Evolutionary conservation across 257 asterid species (phyloP).

Genomic region (Scutellaria galericulata): DNA sequence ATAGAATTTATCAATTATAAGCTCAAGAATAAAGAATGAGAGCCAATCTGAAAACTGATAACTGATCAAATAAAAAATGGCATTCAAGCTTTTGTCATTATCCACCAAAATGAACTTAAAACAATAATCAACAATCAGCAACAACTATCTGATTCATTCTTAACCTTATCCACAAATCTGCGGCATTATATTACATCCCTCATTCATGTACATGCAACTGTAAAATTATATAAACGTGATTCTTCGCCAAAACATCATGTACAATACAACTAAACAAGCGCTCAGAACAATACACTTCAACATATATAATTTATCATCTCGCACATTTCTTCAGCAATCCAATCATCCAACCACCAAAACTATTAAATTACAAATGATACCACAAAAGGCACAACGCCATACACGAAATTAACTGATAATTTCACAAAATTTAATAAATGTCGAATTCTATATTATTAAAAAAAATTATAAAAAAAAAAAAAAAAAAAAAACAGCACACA

Average conservation of each 20-base stretch:
- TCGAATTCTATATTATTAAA: background rate
- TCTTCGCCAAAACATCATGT: conserved; percentile 14
- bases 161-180: conserved; percentile 26
- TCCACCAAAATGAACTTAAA: conserved; percentile 13
- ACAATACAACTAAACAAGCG: conserved; percentile 14
- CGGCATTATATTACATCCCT: background rate
- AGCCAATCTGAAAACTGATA: background rate
- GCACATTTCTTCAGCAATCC: conserved; percentile 11
- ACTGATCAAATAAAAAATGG: background rate
- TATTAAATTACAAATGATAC: background rate
- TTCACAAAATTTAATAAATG: background rate
- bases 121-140: background rate
- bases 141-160: background rate
- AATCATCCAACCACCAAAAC: conserved; percentile 22
- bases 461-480: background rate
- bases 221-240: background rate
- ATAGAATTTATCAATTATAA: conserved; percentile 2
- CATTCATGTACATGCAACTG: no score
- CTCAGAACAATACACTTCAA: background rate
- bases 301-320: conserved; percentile 20
- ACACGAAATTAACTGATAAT: background rate
- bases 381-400: background rate
- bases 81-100: background rate
- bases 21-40: background rate
- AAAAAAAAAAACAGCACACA: background rate